Percentiles rank a stretch among this genome's conserved stretches.
Conservation (phyloP, 768 basidiomycete genomes). For the Boletus coccyginus region DNA sequence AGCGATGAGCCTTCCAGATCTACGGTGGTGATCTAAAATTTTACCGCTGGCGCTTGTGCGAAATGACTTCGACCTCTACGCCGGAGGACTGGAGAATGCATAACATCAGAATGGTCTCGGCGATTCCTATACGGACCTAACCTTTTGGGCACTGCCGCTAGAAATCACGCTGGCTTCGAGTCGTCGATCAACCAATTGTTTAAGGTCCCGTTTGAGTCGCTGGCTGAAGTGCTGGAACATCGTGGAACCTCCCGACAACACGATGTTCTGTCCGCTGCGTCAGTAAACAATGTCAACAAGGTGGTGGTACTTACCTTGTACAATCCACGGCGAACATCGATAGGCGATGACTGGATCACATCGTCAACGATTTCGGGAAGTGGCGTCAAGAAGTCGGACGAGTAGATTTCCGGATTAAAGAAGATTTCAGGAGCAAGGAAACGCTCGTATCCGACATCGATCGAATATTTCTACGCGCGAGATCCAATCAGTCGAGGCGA, state of each 20-base stretch:
- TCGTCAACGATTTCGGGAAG: constrained; percentile 94
- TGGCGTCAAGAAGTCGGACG: constrained; percentile 95
- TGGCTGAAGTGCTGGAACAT: constrained; percentile 99
- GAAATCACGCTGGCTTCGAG: constrained; percentile 72
- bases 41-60: constrained; percentile 94
- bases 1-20: constrained; percentile 4
- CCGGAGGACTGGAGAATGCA: constrained; percentile 71
- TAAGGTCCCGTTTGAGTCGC: constrained; percentile 92
- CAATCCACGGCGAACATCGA: constrained; percentile 93
- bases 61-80: constrained; percentile 97
- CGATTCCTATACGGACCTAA: constrained; percentile 32
- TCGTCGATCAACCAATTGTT: constrained; percentile 88
- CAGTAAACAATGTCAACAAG: background rate
- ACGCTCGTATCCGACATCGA: constrained; percentile 97
- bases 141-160: constrained; percentile 75
- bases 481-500: constrained; percentile 5
- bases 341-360: constrained; percentile 94
- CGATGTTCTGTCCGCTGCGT: constrained; percentile 73
- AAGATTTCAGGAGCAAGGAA: constrained; percentile 99
- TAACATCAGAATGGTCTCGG: background rate
- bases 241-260: constrained; percentile 94
- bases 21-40: constrained; percentile 5
- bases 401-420: constrained; percentile 99
- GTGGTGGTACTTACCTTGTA: constrained; percentile 68
- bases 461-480: constrained; percentile 71